Percentiles rank a stretch among this genome's conserved stretches.
phyloP scores from a whole-genome alignment of 257 asterid species.

The Oldenlandia corymbosa region DNA sequence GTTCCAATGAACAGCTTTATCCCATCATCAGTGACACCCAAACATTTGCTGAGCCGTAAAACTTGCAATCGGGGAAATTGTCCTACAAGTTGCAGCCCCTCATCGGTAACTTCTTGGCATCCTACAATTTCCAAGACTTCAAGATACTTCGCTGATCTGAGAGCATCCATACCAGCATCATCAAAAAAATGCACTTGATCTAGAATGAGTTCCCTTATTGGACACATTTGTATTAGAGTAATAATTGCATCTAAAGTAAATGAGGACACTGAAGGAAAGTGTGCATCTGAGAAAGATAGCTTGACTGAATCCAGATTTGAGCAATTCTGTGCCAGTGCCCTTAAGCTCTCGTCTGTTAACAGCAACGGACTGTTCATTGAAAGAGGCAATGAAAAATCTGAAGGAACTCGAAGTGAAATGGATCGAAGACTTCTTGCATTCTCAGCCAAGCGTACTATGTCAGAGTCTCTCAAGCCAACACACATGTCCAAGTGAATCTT shows the following conservation, averaged over 20 bases:
- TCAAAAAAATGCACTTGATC: conserved; percentile 62
- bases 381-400: conserved; percentile 57
- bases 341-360: conserved; percentile 63
- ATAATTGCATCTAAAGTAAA: conserved; percentile 65
- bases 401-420: conserved; percentile 63
- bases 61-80: conserved; percentile 42
- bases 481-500: conserved; percentile 69
- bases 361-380: conserved; percentile 49
- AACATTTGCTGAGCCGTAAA: conserved; percentile 55
- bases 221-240: conserved; percentile 50
- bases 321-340: conserved; percentile 58
- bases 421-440: conserved; percentile 63
- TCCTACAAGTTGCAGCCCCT: conserved; percentile 55
- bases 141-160: conserved; percentile 52
- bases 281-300: conserved; percentile 56
- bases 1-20: conserved; percentile 52
- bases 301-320: conserved; percentile 46
- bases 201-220: conserved; percentile 53
- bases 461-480: conserved; percentile 71
- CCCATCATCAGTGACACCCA: conserved; percentile 72
- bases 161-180: conserved; percentile 74
- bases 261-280: conserved; percentile 53
- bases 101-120: conserved; percentile 84
- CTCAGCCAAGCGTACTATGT: conserved; percentile 53
- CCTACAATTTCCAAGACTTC: conserved; percentile 50